Conservation (phyloP, 2,329 filamentous ascomycete genomes). For the Trichothecium sympodiale region DNA sequence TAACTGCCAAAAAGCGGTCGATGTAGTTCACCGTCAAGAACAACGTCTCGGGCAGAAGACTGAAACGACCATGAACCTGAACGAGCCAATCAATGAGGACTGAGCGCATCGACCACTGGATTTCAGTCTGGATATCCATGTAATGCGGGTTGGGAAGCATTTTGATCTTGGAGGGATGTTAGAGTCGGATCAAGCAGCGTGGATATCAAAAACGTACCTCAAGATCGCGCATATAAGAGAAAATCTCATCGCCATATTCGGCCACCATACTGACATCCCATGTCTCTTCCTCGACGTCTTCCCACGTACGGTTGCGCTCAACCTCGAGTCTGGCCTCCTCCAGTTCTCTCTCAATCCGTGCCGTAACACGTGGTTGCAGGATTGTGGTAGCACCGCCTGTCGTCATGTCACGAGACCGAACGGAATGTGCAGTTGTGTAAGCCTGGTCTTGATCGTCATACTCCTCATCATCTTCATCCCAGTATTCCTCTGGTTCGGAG, state of each 20-base stretch:
- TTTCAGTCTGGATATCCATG: conserved; percentile 95
- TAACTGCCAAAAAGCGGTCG: conserved; percentile 88
- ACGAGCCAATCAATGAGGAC: conserved; percentile 98
- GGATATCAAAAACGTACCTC: conserved; percentile 49
- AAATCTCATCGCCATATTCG: conserved; percentile 94
- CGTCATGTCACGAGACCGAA: conserved; percentile 55
- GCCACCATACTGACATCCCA: conserved; percentile 98
- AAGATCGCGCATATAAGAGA: conserved; percentile 77
- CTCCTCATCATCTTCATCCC: conserved; percentile 66
- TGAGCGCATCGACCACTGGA: conserved; percentile 97
- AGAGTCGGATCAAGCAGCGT: background rate
- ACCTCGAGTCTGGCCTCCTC: conserved; percentile 54
- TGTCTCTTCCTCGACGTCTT: conserved; percentile 77
- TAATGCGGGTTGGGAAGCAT: conserved; percentile 87
- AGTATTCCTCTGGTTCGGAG: conserved; percentile 54
- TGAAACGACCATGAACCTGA: conserved; percentile 88
- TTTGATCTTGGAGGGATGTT: conserved; percentile 40
- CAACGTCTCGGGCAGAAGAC: conserved; percentile 82
- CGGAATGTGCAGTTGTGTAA: conserved; percentile 66
- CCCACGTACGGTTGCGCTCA: conserved; percentile 53
- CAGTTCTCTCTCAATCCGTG: conserved; percentile 62
- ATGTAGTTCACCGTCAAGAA: conserved; percentile 96
- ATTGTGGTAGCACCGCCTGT: conserved; percentile 42
- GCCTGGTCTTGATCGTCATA: conserved; percentile 53
- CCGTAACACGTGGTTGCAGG: conserved; percentile 61